Base-by-base conservation (phyloP, 495 filamentous ascomycete species). In the Zalerion maritima region DNA sequence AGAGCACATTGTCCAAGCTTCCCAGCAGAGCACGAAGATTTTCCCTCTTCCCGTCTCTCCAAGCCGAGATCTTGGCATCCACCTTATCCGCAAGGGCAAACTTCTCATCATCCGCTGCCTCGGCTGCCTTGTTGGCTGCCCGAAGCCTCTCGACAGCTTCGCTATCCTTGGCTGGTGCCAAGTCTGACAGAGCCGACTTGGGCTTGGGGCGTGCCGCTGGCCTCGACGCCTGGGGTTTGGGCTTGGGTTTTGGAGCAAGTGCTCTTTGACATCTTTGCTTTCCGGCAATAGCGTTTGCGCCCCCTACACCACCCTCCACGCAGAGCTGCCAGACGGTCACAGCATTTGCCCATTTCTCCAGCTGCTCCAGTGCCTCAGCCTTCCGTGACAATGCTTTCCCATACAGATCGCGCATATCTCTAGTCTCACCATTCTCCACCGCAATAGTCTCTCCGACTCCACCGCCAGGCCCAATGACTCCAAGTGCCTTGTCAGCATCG, bases 381-480 rank as follows among this genome's bases (percentile, higher is more conserved):
- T 94, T 94, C 32, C 91, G 77, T 51, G 76, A 85, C 23, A 94
- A 61, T 0, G 85, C 86, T 52, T 94, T 96, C 27, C 80, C 81
- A 50, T 74, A 96, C 46, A 92, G 82, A 21, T 87, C 82, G 25
- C 67, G 75, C 86, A 97, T 94, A 24, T 82, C 75, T 35, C 93
- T 91, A 16, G 66, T 62, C 11, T 75, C 64, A 23, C 58, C 67
- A 11, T 65, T 63, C 12, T 41, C 49, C 2, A 50, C 46, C 16
- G 78, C 68, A 29, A 97, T 81, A 4, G 47, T 67, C 54, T 97
- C 89, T 7, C 62, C 69, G 38, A 81, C 76, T 16, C 91, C 91
- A 28, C 69, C 76, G 2, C 66, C 62, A 1, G 74, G 64, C 0
- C 89, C 89, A 34, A 97, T 93, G 25, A 92, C 57, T 6, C 54